Conservation (phyloP, 805 yeast genomes). For the Cephaloascus albidus region DNA sequence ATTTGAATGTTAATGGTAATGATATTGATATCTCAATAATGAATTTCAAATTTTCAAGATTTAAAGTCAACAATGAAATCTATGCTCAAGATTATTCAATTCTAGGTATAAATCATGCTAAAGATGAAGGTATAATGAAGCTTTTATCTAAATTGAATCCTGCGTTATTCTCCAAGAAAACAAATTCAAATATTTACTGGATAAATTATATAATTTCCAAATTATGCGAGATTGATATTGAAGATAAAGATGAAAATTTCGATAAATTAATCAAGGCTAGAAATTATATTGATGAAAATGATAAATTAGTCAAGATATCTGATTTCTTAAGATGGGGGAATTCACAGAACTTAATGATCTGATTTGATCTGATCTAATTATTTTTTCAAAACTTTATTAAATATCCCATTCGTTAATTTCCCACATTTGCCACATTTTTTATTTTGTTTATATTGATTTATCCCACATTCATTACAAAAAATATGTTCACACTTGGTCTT, state of each 20-base stretch:
- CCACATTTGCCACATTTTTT: conserved; percentile 50
- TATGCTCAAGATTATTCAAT: background rate
- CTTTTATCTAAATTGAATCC: background rate
- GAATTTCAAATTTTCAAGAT: background rate
- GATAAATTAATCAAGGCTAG: background rate
- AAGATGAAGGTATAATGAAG: background rate
- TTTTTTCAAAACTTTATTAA: background rate
- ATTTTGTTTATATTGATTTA: conserved; percentile 30
- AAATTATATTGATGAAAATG: background rate
- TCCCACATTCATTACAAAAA: conserved; percentile 56
- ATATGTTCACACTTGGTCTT: conserved; percentile 54
- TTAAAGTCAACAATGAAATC: background rate
- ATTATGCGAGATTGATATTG: background rate
- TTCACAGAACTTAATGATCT: background rate
- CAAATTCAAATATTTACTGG: background rate
- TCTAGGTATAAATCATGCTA: background rate
- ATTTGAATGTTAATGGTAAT: too few relatives aligned
- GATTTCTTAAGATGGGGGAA: background rate
- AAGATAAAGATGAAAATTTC: background rate
- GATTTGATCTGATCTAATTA: background rate
- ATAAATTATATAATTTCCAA: too few relatives aligned
- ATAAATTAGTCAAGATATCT: background rate
- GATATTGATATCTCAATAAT: background rate
- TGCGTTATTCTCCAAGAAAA: background rate
- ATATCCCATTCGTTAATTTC: conserved; percentile 47